phyloP scores from a whole-genome alignment of 176 grass and related monocot genomes.

The Triticum turgidum region DNA sequence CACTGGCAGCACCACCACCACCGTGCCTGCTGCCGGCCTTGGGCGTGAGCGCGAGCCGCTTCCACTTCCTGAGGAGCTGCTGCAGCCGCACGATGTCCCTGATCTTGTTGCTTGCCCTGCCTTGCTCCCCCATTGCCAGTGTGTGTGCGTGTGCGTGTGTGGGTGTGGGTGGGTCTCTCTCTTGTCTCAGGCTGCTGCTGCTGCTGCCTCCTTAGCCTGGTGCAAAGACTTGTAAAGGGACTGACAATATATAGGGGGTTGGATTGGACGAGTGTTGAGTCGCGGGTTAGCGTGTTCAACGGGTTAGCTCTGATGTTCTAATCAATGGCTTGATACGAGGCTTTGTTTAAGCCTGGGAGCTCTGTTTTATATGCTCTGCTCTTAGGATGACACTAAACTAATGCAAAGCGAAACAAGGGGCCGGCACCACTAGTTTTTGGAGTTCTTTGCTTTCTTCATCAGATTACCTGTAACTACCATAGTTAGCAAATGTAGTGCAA shows the following conservation, averaged over 20 bases:
- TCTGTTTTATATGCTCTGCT: constrained; percentile 24
- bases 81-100: constrained; percentile 51
- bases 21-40: constrained; percentile 33
- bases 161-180: not conserved
- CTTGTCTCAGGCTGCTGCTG: constrained; percentile 6
- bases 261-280: not conserved
- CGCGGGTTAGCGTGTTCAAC: not conserved
- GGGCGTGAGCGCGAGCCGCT: constrained; percentile 41
- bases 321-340: constrained; percentile 41
- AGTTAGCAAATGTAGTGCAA: not conserved
- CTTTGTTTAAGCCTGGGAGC: constrained; percentile 12
- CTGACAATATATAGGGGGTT: constrained; percentile 46
- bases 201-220: constrained; percentile 13
- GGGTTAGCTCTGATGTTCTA: constrained; percentile 43
- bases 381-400: constrained; percentile 31
- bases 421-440: not conserved
- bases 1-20: not conserved
- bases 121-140: constrained; percentile 39
- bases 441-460: not conserved
- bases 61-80: constrained; percentile 61
- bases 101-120: constrained; percentile 52
- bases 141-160: not conserved
- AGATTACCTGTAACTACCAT: not conserved
- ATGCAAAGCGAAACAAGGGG: not conserved
- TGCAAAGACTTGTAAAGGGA: constrained; percentile 6